phyloP scores from a whole-genome alignment of 768 basidiomycete genomes.

The Agaricus subrufescens region DNA sequence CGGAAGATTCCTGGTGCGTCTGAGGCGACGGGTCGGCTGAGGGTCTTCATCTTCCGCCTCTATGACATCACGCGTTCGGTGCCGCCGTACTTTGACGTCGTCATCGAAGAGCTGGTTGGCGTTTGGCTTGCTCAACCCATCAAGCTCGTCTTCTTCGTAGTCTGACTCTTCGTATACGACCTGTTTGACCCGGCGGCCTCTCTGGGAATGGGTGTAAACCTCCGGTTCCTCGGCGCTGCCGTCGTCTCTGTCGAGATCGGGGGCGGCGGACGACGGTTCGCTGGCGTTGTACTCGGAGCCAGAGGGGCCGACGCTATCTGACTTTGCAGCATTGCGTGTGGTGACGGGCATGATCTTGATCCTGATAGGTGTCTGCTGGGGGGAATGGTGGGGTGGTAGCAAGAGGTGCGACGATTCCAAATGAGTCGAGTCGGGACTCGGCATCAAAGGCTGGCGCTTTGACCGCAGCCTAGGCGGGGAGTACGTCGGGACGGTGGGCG shows the following conservation, averaged over 20 bases:
- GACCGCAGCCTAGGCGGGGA: not conserved
- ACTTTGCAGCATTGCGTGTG: slow-evolving; percentile 25
- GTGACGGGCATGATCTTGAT: slow-evolving; percentile 30
- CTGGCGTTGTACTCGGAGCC: slow-evolving; percentile 49
- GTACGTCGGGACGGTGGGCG: not conserved
- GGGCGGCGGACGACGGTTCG: slow-evolving; percentile 35
- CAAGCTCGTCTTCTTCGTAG: slow-evolving; percentile 23
- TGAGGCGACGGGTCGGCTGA: not conserved
- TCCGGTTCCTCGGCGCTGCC: slow-evolving; percentile 29
- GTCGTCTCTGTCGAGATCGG: slow-evolving; percentile 22
- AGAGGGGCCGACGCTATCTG: slow-evolving; percentile 29
- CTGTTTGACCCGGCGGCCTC: slow-evolving; percentile 34
- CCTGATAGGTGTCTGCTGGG: slow-evolving; percentile 25
- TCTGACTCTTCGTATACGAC: slow-evolving; percentile 43
- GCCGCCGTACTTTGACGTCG: slow-evolving; percentile 19
- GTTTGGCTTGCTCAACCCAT: slow-evolving; percentile 12
- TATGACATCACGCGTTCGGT: slow-evolving; percentile 16
- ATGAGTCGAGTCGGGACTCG: slow-evolving; percentile 19
- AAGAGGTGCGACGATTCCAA: slow-evolving; percentile 14
- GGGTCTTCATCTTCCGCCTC: slow-evolving; percentile 17
- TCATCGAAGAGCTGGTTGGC: slow-evolving; percentile 22
- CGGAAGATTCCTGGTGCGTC: not conserved
- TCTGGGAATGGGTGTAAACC: slow-evolving; percentile 26
- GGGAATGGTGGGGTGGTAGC: slow-evolving; percentile 8
- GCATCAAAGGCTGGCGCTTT: slow-evolving; percentile 17